Conservation (phyloP, 176 grass and related monocot species). For the Zizania latifolia region DNA sequence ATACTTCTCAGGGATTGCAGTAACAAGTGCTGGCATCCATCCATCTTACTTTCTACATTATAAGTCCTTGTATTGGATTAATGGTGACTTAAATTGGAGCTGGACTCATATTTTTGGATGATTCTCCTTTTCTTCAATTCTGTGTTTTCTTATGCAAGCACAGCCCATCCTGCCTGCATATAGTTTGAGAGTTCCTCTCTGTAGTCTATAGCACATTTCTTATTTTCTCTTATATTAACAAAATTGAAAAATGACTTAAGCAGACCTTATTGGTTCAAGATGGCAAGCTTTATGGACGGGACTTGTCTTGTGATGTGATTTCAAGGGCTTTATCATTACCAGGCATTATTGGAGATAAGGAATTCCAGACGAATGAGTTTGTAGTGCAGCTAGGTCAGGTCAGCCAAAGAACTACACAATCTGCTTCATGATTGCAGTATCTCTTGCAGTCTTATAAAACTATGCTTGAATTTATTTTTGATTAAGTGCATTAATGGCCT, state of each 20-base stretch:
- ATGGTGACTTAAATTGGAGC: not conserved
- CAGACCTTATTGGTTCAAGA: constrained; percentile 86
- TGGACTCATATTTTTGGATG: not conserved
- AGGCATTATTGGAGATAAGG: constrained; percentile 71
- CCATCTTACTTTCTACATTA: not conserved
- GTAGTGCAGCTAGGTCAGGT: constrained; percentile 93
- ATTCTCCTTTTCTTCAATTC: not conserved
- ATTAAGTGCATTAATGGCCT: constrained; percentile 26
- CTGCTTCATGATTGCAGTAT: constrained; percentile 18
- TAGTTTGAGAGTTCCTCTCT: constrained; percentile 9
- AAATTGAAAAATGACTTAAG: constrained; percentile 13
- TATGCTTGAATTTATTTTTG: not conserved
- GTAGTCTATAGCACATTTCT: not conserved
- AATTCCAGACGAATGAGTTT: constrained; percentile 95
- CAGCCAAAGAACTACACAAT: constrained; percentile 31
- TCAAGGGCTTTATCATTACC: constrained; percentile 78
- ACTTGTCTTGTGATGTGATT: constrained; percentile 80
- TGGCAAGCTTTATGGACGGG: constrained; percentile 75
- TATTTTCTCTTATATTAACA: constrained; percentile 22
- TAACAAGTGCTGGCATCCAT: too few relatives aligned
- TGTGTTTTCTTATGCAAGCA: not conserved
- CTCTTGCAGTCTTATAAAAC: not conserved
- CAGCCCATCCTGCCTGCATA: not conserved
- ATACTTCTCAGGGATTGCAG: not conserved
- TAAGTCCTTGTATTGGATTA: not conserved